A percentile compares a stretch with the other conserved stretches of the same genome.
Conservation (phyloP, 305 asterid species). For the Fraxinus floribunda region DNA sequence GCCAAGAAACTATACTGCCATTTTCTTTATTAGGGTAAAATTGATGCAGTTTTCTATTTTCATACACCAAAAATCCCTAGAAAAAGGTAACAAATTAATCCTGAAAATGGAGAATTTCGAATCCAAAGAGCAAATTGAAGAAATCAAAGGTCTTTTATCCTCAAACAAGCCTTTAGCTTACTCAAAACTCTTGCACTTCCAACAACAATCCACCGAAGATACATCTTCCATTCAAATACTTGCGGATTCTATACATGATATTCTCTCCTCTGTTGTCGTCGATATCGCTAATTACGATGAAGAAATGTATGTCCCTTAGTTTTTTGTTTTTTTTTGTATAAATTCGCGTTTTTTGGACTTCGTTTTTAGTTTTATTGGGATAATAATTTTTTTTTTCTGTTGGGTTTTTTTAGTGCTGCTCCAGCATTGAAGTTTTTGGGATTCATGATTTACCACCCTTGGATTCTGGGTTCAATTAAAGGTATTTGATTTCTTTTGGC, state of each 20-base stretch:
- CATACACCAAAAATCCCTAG: not conserved
- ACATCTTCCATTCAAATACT: slow-evolving; percentile 41
- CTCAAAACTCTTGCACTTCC: slow-evolving; percentile 50
- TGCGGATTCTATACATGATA: slow-evolving; percentile 40
- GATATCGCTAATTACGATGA: slow-evolving; percentile 49
- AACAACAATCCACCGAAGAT: slow-evolving; percentile 45
- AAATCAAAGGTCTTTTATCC: slow-evolving; percentile 39
- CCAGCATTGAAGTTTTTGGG: slow-evolving; percentile 85
- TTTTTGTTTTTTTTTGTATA: not conserved
- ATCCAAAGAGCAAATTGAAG: slow-evolving; percentile 42
- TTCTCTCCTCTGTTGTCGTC: slow-evolving; percentile 33
- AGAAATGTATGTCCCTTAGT: slow-evolving; percentile 43
- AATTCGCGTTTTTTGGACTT: not conserved
- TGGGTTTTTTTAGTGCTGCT: slow-evolving; percentile 47
- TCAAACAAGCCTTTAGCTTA: slow-evolving; percentile 47
- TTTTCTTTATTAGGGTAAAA: not conserved
- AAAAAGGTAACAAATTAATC: not conserved
- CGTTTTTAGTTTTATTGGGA: not conserved
- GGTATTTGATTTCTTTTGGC: slow-evolving; percentile 34
- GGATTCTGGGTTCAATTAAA: slow-evolving; percentile 42
- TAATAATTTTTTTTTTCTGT: not conserved
- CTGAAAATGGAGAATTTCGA: slow-evolving; percentile 40
- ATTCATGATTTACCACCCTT: slow-evolving; percentile 74
- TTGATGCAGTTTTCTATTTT: not conserved
- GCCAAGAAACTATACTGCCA: not conserved